Evolutionary conservation across 306 rosid species (phyloP).

Genomic region (Citrullus colocynthis): DNA sequence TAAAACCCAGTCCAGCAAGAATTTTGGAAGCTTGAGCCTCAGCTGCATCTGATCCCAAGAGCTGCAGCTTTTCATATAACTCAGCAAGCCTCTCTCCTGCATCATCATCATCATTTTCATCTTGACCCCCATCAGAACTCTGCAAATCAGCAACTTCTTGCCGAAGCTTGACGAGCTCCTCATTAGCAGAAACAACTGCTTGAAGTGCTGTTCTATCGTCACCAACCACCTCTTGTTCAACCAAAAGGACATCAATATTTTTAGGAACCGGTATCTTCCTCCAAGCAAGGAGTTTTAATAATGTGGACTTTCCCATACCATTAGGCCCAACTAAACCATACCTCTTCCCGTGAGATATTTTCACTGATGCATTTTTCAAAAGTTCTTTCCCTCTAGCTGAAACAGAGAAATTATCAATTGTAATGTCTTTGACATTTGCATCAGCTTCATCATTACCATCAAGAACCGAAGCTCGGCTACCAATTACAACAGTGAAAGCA

Average conservation of each 20-base stretch:
- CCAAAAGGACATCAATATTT: constrained; percentile 72
- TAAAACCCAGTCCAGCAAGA: constrained; percentile 74
- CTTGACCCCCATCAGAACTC: constrained; percentile 23
- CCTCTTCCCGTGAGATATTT: constrained; percentile 48
- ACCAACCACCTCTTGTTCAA: constrained; percentile 71
- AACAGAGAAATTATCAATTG: constrained; percentile 38
- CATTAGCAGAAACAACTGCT: constrained; percentile 75
- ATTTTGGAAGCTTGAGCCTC: constrained; percentile 72
- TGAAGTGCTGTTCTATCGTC: constrained; percentile 44
- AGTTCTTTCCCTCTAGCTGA: constrained; percentile 47
- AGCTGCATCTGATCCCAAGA: constrained; percentile 63
- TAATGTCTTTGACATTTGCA: constrained; percentile 44
- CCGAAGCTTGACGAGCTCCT: constrained; percentile 44
- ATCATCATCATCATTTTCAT: constrained; percentile 25
- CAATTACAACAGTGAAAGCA: constrained; percentile 68
- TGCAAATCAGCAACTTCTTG: constrained; percentile 50
- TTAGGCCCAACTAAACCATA: constrained; percentile 61
- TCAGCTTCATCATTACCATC: constrained; percentile 48
- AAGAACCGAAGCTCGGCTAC: constrained; percentile 45
- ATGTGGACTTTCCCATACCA: constrained; percentile 67
- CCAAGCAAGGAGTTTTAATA: constrained; percentile 78
- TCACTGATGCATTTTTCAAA: constrained; percentile 34
- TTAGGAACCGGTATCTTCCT: constrained; percentile 74
- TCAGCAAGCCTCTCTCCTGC: constrained; percentile 58
- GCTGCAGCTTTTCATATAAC: constrained; percentile 41